These are phyloP conservation scores for Colletotrichum chrysophilum DNA, from an alignment of 2,329 filamentous ascomycete species.

Conservation along the genomic window DNA sequence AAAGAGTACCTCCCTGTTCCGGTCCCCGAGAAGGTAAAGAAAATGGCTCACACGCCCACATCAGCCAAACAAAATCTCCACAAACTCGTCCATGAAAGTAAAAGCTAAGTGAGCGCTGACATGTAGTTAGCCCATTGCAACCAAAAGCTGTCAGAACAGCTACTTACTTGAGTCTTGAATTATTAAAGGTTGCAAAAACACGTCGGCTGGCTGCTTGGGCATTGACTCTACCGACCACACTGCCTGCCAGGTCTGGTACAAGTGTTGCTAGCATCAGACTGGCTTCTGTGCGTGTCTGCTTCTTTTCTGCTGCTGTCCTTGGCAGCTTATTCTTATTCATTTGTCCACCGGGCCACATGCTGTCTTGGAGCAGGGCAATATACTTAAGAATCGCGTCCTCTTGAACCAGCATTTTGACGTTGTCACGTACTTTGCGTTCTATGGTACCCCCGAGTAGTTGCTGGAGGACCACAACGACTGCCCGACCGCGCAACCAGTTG, in stretches of 20 bases:
- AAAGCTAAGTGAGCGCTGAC: conserved; percentile 70
- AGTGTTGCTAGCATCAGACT: conserved; percentile 88
- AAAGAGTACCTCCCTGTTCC: background rate
- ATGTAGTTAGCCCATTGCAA: conserved; percentile 11
- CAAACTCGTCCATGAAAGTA: conserved; percentile 73
- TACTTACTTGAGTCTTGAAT: conserved; percentile 84
- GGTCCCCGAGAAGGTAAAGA: background rate
- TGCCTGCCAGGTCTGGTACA: conserved; percentile 88
- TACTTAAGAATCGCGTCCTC: conserved; percentile 83
- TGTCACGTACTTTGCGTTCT: conserved; percentile 92
- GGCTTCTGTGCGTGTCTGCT: conserved; percentile 83
- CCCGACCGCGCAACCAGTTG: conserved; percentile 95
- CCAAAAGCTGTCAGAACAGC: conserved; percentile 19
- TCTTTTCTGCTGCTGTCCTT: conserved; percentile 75
- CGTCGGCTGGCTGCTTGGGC: conserved; percentile 88
- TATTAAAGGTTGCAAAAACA: conserved; percentile 91
- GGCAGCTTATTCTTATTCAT: conserved; percentile 53
- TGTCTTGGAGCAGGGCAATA: conserved; percentile 73
- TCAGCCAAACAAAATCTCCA: conserved; percentile 67
- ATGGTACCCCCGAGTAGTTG: conserved; percentile 96
- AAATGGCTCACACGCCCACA: background rate
- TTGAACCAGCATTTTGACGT: conserved; percentile 72
- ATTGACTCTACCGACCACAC: conserved; percentile 91
- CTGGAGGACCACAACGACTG: conserved; percentile 94
- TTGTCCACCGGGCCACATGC: conserved; percentile 80